Evolutionary conservation across 2,329 filamentous ascomycete genomes (phyloP), one percentile per base, ranked within the genome.

Genomic region (Incumbomyces lentus): DNA sequence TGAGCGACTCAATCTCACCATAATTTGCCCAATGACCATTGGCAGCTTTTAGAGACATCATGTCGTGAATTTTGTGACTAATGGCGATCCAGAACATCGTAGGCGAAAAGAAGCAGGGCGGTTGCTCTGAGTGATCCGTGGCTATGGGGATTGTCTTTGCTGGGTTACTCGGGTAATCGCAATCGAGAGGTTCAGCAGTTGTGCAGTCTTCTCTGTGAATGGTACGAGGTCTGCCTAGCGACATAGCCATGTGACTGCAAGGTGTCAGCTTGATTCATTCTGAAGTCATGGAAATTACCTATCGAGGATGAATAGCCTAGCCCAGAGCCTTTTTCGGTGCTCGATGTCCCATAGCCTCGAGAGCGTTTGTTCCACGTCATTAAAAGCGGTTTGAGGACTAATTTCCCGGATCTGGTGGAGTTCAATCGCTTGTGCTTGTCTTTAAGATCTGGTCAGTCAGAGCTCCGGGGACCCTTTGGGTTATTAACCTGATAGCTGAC

Each of bases 391-490:
- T 18, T 40, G 42, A 12, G 8, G 17, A 30, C 35, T 36, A 36
- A 11, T 26, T 11, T 46, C 31, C 18, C 36, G 47, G 16, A 46
- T 36, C 12, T 33, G 41, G 22, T 49, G 47, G 13, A 49, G 42
- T 5, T 43, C 47, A 7, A 49, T 43, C 22, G 40, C 42, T 41
- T 49, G 47, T 33, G 47, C 47, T 46, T 49, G 47, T 8, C 47
- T 45, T n/a, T 12, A 29, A 43, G 32, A 14, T 22, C 33, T 5
- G 33, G 19, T 37, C 38, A 47, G 30, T 35, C 4, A 14, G 33
- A 35, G 11, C 33, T 35, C 6, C 12, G 11, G 16, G 12, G 4
- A 17, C 33, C 12, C 6, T 17, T 17, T 6, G 33, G 33, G 33
- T 35, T 22, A 22, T 34, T 43, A 36, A 47, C 45, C 45, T 41